Evolutionary conservation across 2,329 filamentous ascomycete species (phyloP).

Genomic region (Beauveria rudraprayagi): DNA sequence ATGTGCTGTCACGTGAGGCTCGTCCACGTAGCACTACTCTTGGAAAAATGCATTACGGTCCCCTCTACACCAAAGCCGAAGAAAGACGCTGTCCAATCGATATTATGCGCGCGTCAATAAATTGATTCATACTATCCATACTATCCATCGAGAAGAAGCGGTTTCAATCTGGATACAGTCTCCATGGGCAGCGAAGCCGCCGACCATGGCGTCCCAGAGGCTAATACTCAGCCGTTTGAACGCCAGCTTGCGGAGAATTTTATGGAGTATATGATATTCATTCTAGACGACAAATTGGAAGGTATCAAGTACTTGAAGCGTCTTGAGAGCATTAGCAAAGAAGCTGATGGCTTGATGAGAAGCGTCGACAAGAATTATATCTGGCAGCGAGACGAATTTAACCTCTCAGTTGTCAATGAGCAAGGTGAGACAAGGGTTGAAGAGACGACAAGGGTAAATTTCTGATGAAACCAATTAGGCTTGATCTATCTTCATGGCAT

Average conservation of each 20-base stretch:
- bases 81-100: not conserved
- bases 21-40: no score
- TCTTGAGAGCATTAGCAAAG: constrained; percentile 65
- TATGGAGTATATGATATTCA: constrained; percentile 70
- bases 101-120: not conserved
- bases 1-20: no score
- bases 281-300: constrained; percentile 49
- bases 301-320: constrained; percentile 51
- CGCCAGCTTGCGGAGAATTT: constrained; percentile 61
- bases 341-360: constrained; percentile 53
- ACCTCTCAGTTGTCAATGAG: constrained; percentile 54
- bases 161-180: not conserved
- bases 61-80: not conserved
- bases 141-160: not conserved
- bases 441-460: not conserved
- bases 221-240: not conserved
- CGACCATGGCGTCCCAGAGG: not conserved
- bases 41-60: not conserved
- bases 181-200: not conserved
- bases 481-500: constrained; percentile 61
- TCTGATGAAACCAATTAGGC: constrained; percentile 25
- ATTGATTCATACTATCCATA: not conserved
- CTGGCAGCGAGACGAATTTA: constrained; percentile 84
- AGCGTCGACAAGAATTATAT: constrained; percentile 75
- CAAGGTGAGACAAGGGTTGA: constrained; percentile 36